Evolutionary conservation across 1,139 yeast species (phyloP), one percentile per base, ranked within the genome.

Genomic region (Candida sp.): DNA sequence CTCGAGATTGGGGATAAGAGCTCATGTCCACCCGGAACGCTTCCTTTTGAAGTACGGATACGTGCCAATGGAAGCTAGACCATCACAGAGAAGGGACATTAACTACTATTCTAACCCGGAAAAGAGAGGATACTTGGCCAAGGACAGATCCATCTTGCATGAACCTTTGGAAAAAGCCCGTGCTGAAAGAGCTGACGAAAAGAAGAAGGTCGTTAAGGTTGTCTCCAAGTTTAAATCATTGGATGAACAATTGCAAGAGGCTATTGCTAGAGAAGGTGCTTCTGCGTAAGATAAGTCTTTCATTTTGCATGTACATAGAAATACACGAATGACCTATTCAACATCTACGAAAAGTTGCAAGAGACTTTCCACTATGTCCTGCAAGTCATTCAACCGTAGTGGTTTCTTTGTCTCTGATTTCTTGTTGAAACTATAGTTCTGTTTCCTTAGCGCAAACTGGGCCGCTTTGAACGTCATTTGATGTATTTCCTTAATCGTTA

Each of bases 61-160:
- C 57, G 72, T 93, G 26, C 98, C 98, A 30, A 70, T 91, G 57
- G 86, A 84, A 49, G 96, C 98, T 3, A 83, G 93, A 69, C 99
- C 99, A 26, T 88, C 87, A 7, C 86, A 83, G 59, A 84, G 90
- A 70, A 87, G 90, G 72, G 92, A 88, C 63, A 86, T 94, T 54
- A 84, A 83, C 55, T 91, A 78, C 69, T 94, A 94, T 71, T 83
- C 94, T 44, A 81, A 84, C 66, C 80, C 81, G 5, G 85, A 78
- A 37, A 85, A 84, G 64, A 81, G 92, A 58, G 98, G 99, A 3
- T 93, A 90, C 65, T 73, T 93, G 61, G 69, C 73, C 60, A 63
- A 76, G 52, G 72, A 76, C 56, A 65, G 67, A 23, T 65, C 73
- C 23, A 57, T 75, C 45, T 69, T 77, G 46, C 70, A 76, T 62